Base-by-base conservation (phyloP, 1,139 yeast genomes). In the Fermentozyma sake region DNA sequence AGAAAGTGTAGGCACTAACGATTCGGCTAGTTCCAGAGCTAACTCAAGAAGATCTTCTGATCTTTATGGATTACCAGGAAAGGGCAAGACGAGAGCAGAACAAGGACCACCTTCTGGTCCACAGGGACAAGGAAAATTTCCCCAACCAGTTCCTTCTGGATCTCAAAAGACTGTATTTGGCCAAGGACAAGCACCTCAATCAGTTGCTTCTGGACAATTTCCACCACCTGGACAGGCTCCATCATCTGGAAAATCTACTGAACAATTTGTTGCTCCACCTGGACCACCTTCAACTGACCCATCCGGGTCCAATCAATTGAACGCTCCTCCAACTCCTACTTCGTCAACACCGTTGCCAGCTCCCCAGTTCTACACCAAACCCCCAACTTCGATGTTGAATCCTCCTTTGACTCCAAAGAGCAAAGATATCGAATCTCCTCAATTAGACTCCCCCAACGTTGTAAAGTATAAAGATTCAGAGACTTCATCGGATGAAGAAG, bases 401-500 rank as follows among this genome's bases (percentile, higher is more conserved):
- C 6, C 24, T 13, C 12, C 13, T 3, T n/a, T 14, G 4, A 18
- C 13, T n/a, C 21, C 21, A 10, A 12, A 10, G 6, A 12, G 6
- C 6, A 12, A n/a, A 7, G 6, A 7, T 6, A 19, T n/a, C 21
- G 11, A 19, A 6, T 7, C 20, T 14, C 32, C 18, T 12, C 30
- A 23, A 23, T 24, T 28, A 6, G 48, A 40, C 5, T 48, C 44
- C n/a, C 50, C 57, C 8, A 49, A 50, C 25, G 42, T 50, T 9
- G 53, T 45, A 4, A 46, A 39, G 25, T 48, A 46, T 30, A 31
- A 34, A 7, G 36, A 33, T 20, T 32, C 43, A 2, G 40, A 38
- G 37, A 35, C 47, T 13, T 46, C 57, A 3, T 55, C 48, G 15
- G 57, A 51, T 20, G 62, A 49, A 14, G 48, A 37, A 6, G 46